A percentile compares a stretch with the other conserved stretches of the same genome.
Conservation (phyloP, 441 rosid genomes). For the Pelargonium australe region DNA sequence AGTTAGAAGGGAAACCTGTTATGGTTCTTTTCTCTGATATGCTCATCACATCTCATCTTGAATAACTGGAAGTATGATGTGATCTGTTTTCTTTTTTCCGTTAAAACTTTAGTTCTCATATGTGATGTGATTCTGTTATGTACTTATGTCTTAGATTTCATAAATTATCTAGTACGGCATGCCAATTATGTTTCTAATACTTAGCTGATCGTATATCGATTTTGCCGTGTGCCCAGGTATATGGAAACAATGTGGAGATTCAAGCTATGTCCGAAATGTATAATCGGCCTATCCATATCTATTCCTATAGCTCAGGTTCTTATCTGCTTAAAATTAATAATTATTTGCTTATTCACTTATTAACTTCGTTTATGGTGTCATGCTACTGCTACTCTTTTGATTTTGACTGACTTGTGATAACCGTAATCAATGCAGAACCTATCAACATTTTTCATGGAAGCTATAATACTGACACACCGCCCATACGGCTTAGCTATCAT, state of each 20-base stretch:
- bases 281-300: conserved; percentile 90
- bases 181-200: not conserved
- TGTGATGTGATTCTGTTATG: not conserved
- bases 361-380: conserved; percentile 6
- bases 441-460: conserved; percentile 90
- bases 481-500: conserved; percentile 82
- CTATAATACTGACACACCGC: conserved; percentile 82
- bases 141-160: not conserved
- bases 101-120: not conserved
- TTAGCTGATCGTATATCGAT: not conserved
- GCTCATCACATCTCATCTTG: not conserved
- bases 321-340: not conserved
- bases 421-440: conserved; percentile 52
- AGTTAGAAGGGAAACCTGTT: not conserved
- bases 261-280: conserved; percentile 97
- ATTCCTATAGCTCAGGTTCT: conserved; percentile 82
- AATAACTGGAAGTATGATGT: not conserved
- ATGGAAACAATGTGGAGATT: conserved; percentile 94
- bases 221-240: conserved; percentile 49
- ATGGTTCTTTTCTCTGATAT: not conserved
- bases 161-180: not conserved
- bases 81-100: not conserved
- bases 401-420: conserved; percentile 15
- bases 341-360: not conserved
- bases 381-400: not conserved